These are phyloP conservation scores for Coprinopsis cinerea DNA, from an alignment of 768 basidiomycete species.

Conservation along the genomic window DNA sequence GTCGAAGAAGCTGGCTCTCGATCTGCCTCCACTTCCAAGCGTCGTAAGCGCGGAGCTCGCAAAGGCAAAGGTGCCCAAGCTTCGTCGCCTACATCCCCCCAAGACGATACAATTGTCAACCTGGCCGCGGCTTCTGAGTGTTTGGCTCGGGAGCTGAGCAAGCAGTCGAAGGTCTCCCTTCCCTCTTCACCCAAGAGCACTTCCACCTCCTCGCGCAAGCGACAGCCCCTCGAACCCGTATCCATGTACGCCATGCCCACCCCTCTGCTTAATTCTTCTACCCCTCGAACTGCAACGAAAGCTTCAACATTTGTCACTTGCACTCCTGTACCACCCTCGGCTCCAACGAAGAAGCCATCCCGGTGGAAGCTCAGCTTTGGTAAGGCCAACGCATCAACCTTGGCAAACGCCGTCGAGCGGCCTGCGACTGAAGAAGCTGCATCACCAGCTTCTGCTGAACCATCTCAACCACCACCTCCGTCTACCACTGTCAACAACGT, in stretches of 20 bases:
- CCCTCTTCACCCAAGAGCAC: conserved; percentile 27
- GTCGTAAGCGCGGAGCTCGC: conserved; percentile 79
- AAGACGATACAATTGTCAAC: conserved; percentile 57
- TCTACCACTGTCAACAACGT: conserved; percentile 77
- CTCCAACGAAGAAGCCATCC: conserved; percentile 71
- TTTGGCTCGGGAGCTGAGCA: conserved; percentile 79
- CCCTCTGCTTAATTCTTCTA: conserved; percentile 22
- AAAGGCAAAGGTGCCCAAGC: conserved; percentile 65
- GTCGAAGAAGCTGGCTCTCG: conserved; percentile 42
- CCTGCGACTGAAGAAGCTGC: conserved; percentile 31
- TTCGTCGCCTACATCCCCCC: conserved; percentile 27
- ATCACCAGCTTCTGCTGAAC: conserved; percentile 20
- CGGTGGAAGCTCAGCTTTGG: conserved; percentile 81
- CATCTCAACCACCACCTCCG: conserved; percentile 30
- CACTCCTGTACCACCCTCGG: conserved; percentile 19
- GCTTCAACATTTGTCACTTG: conserved; percentile 15
- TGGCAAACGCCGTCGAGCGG: conserved; percentile 30
- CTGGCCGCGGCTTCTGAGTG: conserved; percentile 78
- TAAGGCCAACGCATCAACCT: conserved; percentile 40
- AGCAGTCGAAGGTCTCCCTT: conserved; percentile 46
- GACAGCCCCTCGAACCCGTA: conserved; percentile 37
- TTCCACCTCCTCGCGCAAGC: conserved; percentile 18
- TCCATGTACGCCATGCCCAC: conserved; percentile 39
- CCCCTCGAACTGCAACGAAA: conserved; percentile 16
- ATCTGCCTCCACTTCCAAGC: conserved; percentile 68